Evolutionary conservation across 495 filamentous ascomycete species (phyloP).

Genomic region (Paragyromitra xinjiangensis): DNA sequence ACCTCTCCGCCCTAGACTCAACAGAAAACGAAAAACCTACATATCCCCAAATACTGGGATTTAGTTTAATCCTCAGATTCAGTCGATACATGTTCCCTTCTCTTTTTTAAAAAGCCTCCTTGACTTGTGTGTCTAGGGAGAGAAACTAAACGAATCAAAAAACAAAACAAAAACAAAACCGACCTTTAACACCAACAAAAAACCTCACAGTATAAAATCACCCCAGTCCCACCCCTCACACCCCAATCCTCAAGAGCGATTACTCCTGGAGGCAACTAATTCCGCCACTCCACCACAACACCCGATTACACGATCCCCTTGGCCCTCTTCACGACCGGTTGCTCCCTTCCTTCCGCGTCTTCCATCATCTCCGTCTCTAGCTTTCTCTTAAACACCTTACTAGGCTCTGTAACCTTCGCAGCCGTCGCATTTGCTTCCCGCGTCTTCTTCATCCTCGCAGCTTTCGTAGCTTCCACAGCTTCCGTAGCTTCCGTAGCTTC

Average conservation of each 20-base stretch:
- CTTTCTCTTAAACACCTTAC: neutral
- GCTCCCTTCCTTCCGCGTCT: neutral
- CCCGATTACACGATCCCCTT: neutral
- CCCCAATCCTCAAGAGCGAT: neutral
- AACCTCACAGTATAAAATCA: neutral
- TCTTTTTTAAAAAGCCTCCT: neutral
- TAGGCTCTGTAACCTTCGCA: neutral
- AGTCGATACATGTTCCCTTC: neutral
- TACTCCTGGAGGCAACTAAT: neutral
- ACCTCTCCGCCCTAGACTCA: neutral
- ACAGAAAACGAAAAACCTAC: neutral
- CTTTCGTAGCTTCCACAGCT: neutral
- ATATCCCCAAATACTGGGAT: neutral
- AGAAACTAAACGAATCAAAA: neutral
- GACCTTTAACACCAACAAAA: slow-evolving; percentile 18
- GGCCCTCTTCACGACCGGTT: slow-evolving; percentile 1
- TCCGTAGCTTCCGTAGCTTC: neutral
- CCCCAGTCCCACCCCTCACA: neutral
- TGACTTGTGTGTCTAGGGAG: neutral
- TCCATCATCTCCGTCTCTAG: no score
- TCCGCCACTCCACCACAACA: neutral
- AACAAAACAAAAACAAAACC: neutral
- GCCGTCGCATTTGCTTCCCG: neutral
- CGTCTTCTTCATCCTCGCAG: neutral
- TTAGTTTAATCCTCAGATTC: neutral